Conservation (phyloP, 169 alveolate species). For the Babesia caballi region DNA sequence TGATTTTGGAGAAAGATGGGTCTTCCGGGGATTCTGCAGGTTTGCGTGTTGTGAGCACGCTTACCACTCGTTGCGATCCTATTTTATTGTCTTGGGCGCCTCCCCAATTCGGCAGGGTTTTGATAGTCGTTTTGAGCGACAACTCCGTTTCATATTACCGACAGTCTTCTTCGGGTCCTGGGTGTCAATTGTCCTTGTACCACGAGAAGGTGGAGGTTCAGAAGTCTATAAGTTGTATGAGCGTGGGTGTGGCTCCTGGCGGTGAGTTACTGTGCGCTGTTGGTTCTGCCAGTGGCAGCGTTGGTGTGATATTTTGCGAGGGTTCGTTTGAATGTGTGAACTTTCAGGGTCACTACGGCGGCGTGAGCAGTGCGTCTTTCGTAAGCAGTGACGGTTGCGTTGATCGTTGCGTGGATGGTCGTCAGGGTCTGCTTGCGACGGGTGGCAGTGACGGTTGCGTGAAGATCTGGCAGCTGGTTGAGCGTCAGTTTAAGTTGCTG, state of each 20-base stretch:
- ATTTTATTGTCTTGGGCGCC: slow-evolving; percentile 59
- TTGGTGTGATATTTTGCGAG: slow-evolving; percentile 17
- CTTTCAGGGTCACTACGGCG: slow-evolving; percentile 53
- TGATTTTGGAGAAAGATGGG: slow-evolving; percentile 40
- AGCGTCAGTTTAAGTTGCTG: slow-evolving; percentile 41
- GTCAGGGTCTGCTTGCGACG: slow-evolving; percentile 35
- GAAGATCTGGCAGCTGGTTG: slow-evolving; percentile 45
- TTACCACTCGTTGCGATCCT: slow-evolving; percentile 35
- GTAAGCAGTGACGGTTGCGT: background rate
- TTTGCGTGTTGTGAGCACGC: slow-evolving; percentile 16
- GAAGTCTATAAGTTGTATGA: slow-evolving; percentile 53
- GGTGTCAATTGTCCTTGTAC: slow-evolving; percentile 7
- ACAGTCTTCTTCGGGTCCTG: background rate
- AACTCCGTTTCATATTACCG: slow-evolving; percentile 31
- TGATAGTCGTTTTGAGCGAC: slow-evolving; percentile 41
- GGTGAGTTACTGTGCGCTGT: slow-evolving; percentile 60
- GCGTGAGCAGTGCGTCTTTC: slow-evolving; percentile 35
- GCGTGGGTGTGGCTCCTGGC: slow-evolving; percentile 26
- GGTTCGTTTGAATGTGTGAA: slow-evolving; percentile 21
- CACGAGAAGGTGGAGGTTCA: slow-evolving; percentile 19
- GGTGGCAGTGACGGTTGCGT: slow-evolving; percentile 55
- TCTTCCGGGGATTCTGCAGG: background rate
- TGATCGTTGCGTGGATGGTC: background rate
- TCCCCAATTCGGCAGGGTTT: slow-evolving; percentile 33
- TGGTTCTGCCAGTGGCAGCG: slow-evolving; percentile 51